Base-by-base conservation (phyloP, 2,329 filamentous ascomycete genomes). In the Xylaria sp. region DNA sequence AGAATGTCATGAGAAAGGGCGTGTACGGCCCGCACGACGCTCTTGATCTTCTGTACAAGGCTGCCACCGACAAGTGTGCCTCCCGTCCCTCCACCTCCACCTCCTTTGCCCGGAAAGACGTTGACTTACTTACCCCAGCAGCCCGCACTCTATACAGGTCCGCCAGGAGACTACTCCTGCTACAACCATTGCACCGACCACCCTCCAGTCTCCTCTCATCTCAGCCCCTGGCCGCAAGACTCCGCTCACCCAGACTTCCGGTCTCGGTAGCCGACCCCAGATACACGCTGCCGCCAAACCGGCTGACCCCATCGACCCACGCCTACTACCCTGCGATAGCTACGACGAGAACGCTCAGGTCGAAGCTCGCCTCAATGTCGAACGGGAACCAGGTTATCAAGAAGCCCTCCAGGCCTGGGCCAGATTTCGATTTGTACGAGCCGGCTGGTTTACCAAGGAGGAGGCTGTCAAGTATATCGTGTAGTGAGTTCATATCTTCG, bases 401-500 rank as follows among this genome's bases (percentile, higher is more conserved):
- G 86, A 90, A 60, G 93, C 93, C 0, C 79, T 97, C 62, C 88
- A 87, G 70, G 90, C 92, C n/a, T 99, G 95, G 95, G 87, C 89
- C 1, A 84, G 92, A 65, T 93, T 97, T 74, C 89, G 93, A 43
- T 98, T 98, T 73, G 94, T 98, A n/a, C 88, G 93, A 55, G 93
- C 93, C 8, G 95, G 95, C 9, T 98, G 94, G 94, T 95, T 99
- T 75, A 96, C 93, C 0, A 91, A 94, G 0, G 88, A 91, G 67
- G 95, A 99, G 77, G 94, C 92, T 21, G 93, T 98, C 75, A 88
- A 90, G 43, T 98, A 98, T 72, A 91, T 99, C 65, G 89, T 93
- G 74, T 98, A 98, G 89, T 91, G 83, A 71, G 87, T 78, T 35
- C 7, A 19, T 19, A 5, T 21, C 7, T 38, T 15, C n/a, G 2